Evolutionary conservation across 345 rosid genomes (phyloP), one percentile per base, ranked within the genome.

Genomic region (Noccaea caerulescens): DNA sequence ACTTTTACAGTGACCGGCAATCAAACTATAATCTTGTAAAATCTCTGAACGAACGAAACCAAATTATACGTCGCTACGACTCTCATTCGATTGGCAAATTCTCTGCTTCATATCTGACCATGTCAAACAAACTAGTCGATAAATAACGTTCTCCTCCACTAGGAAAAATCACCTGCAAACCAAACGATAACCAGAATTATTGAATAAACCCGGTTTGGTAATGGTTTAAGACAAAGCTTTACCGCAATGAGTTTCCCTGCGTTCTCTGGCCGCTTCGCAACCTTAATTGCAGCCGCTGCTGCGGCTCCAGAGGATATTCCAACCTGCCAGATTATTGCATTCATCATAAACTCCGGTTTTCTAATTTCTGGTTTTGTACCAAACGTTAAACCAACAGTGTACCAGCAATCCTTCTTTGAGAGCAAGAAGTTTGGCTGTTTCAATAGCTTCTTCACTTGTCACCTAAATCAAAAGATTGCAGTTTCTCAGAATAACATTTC

Each of bases 101-200:
- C 62, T 84, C 85, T 2, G 86, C 87, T 66, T 88, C 90, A 14
- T 60, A 68, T 74, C 85, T 88, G 36, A 80, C 61, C 2, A 87
- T 80, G n/a, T 85, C 86, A 12, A 88, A 88, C 61, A 88, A 77
- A 12, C 65, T 77, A 10, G 90, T 73, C 0, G 92, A 85, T 27
- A 90, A 79, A 75, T 88, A 91, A 12, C 89, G 90, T 79, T 91
- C 92, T 14, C 91, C 91, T 12, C 80, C 84, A 65, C 95, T 87
- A 7, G 95, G 87, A 61, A 91, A 85, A 36, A 91, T 1, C 51
- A 68, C 88, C 98, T 90, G 84, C 68, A 58, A 10, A 53, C 69
- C 63, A 11, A 4, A 23, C 12, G 9, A 66, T 16, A 58, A 66
- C 66, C 68, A 5, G 38, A 2, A 43, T 1, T 3, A 50, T 9